Evolutionary conservation across 179 eudicot species (phyloP).

Genomic region (Beta macrorhiza): DNA sequence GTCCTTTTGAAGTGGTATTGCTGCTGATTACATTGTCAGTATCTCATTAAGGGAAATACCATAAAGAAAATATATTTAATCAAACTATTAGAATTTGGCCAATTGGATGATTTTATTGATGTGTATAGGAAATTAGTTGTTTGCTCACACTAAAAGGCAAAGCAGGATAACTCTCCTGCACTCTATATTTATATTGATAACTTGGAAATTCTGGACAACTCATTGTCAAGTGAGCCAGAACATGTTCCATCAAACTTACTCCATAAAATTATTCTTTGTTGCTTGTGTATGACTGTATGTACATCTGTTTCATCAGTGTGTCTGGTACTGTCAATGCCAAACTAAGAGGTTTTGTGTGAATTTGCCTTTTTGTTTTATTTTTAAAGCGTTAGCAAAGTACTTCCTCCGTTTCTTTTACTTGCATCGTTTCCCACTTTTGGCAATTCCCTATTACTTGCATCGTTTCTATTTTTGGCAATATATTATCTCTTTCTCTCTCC

Average conservation of each 20-base stretch:
- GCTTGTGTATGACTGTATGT: too few relatives aligned
- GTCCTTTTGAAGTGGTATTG: background rate
- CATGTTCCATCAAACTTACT: background rate
- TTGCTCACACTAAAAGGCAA: background rate
- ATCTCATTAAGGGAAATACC: background rate
- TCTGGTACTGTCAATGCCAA: background rate
- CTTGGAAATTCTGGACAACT: background rate
- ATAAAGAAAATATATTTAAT: background rate
- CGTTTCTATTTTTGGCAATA: too few relatives aligned
- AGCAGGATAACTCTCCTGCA: background rate
- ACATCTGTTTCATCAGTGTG: background rate
- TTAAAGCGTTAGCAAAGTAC: too few relatives aligned
- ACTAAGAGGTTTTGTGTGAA: background rate
- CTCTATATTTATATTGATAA: background rate
- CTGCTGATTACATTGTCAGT: background rate
- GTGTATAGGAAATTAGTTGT: background rate
- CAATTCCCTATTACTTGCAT: too few relatives aligned
- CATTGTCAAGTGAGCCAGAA: background rate
- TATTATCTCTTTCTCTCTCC: too few relatives aligned
- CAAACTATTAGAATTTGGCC: background rate
- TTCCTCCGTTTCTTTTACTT: too few relatives aligned
- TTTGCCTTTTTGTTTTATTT: too few relatives aligned
- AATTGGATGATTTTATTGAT: background rate
- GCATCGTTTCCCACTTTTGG: too few relatives aligned
- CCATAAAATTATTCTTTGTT: background rate